phyloP scores from a whole-genome alignment of 306 rosid genomes.

The Fragaria vesca region DNA sequence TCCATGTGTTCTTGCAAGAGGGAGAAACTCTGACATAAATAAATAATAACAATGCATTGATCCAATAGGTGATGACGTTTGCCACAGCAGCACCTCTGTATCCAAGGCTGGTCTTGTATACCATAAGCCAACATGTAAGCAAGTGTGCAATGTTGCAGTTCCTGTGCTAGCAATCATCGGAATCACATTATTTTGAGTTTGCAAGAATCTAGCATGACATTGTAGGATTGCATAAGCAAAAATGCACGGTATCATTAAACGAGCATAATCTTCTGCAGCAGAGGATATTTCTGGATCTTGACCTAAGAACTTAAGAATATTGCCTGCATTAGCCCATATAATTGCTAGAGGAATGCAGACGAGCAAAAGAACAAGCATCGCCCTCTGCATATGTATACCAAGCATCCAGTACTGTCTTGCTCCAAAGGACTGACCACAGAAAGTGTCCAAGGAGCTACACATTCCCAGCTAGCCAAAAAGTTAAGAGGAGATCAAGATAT shows the following conservation, averaged over 20 bases:
- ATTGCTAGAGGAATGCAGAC: background rate
- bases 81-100: background rate
- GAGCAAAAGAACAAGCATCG: background rate
- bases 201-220: slow-evolving; percentile 1
- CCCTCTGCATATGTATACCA: slow-evolving; percentile 4
- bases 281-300: slow-evolving; percentile 8
- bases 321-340: background rate
- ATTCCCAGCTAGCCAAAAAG: background rate
- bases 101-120: slow-evolving; percentile 1
- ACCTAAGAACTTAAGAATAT: background rate
- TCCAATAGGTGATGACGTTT: slow-evolving; percentile 1
- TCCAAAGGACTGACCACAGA: background rate
- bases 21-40: slow-evolving; percentile 1
- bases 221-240: background rate
- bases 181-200: slow-evolving; percentile 5
- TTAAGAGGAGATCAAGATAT: background rate
- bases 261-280: background rate
- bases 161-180: slow-evolving; percentile 5
- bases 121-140: background rate
- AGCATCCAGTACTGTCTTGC: slow-evolving; percentile 2
- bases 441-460: slow-evolving; percentile 1
- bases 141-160: background rate
- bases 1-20: slow-evolving; percentile 1
- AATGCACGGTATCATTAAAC: slow-evolving; percentile 2
- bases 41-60: background rate